phyloP scores from a whole-genome alignment of 2,329 filamentous ascomycete species.

The Chaetomium globosum region DNA sequence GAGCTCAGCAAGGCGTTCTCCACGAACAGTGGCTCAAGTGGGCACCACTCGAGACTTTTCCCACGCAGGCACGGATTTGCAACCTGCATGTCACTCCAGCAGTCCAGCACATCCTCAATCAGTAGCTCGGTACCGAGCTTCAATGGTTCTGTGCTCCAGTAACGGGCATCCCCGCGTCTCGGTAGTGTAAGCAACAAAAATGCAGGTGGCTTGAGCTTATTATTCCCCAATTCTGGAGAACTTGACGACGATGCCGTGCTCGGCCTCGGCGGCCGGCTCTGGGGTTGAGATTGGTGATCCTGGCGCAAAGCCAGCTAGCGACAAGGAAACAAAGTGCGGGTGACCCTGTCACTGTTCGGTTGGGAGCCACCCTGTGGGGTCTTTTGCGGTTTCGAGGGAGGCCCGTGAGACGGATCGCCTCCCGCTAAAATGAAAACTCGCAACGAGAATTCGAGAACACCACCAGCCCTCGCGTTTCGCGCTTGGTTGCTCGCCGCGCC shows the following conservation, averaged over 20 bases:
- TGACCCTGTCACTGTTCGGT: constrained; percentile 6
- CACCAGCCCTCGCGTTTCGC: constrained; percentile 25
- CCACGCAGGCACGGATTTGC: background rate
- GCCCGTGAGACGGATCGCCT: constrained; percentile 24
- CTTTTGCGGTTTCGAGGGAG: constrained; percentile 1
- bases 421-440: constrained; percentile 17
- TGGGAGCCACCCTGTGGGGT: constrained; percentile 16
- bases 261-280: background rate
- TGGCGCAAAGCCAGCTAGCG: background rate
- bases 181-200: background rate
- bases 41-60: constrained; percentile 18
- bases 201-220: background rate
- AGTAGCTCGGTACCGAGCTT: background rate
- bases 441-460: constrained; percentile 6
- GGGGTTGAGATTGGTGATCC: constrained; percentile 6
- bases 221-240: background rate
- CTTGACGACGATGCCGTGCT: background rate
- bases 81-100: constrained; percentile 19
- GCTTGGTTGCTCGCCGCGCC: constrained; percentile 20
- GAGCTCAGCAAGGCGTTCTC: constrained; percentile 5
- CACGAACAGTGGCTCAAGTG: background rate
- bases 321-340: constrained; percentile 6
- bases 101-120: background rate
- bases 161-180: constrained; percentile 11
- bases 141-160: background rate